A percentile compares a stretch with the other conserved stretches of the same genome.
Evolutionary conservation across 148 eudicot genomes (phyloP).

Genomic region (Bassia scoparia): DNA sequence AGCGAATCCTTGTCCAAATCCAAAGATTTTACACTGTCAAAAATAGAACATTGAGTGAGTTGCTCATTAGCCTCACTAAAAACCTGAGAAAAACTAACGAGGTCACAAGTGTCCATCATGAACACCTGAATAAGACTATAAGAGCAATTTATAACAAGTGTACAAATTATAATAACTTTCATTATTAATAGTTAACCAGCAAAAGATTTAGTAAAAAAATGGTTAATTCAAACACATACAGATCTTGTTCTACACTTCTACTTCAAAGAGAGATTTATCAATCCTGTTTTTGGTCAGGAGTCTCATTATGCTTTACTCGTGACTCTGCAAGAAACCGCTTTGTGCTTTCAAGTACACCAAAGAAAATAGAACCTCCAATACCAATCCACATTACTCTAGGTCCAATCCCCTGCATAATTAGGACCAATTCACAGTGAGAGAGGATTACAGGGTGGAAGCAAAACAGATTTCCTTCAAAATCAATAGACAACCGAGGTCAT

Average conservation of each 20-base stretch:
- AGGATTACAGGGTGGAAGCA: no score
- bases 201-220: not conserved
- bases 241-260: not conserved
- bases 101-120: no score
- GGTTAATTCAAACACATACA: not conserved
- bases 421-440: no score
- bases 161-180: not conserved
- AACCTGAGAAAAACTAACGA: no score
- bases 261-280: conserved; percentile 2
- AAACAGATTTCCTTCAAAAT: not conserved
- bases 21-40: no score
- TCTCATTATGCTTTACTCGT: conserved; percentile 21
- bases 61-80: no score
- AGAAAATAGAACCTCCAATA: conserved; percentile 80
- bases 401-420: conserved; percentile 52
- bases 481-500: not conserved
- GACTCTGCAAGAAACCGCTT: conserved; percentile 51
- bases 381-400: conserved; percentile 87
- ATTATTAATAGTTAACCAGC: not conserved
- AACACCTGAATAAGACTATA: no score
- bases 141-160: no score
- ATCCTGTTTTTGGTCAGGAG: conserved; percentile 20
- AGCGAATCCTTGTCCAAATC: no score
- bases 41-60: no score
- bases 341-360: conserved; percentile 77